Evolutionary conservation across 106 monocot species (phyloP), one percentile per base, ranked within the genome.

Genomic region (Apostasia shenzhenica): DNA sequence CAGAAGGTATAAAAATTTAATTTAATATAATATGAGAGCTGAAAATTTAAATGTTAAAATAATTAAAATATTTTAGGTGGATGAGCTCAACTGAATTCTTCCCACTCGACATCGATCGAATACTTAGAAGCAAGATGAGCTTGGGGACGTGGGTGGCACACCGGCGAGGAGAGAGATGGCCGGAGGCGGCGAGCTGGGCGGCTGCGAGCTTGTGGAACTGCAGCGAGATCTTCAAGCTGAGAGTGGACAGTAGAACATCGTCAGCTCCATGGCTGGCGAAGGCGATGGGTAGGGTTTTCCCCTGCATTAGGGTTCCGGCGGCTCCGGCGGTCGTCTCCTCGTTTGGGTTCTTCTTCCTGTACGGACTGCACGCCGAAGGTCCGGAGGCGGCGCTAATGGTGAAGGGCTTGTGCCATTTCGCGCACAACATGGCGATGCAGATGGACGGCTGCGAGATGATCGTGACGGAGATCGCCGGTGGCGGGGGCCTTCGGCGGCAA

Each of bases 351-450:
- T 66, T 65, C n/a, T 9, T 73, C 0, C 52, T 57, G 65, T 65
- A 73, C 47, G 73, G 73, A 14, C 4, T 73, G 65, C 38, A 39
- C 14, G 38, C 37, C 2, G 10, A 14, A n/a, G 65, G 73, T 0
- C 55, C 26, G 8, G 0, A 4, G 45, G 41, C 64, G 5, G 41
- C 11, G 12, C 26, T 37, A 14, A 13, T 73, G 73, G 55, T 65
- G 73, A 1, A 55, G 47, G 43, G 49, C 13, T 9, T 73, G 55
- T 66, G 64, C 10, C 44, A 38, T 10, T 38, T 53, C 37, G 73
- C 45, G 54, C 73, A 73, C 14, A 65, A 73, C n/a, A 8, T 73
- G 63, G 73, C 73, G 4, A 51, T 66, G 73, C 45, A 65, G 56
- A 55, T 55, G 0, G 54, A 43, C 45, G 65, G 56, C 6, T 8